Conservation (phyloP, 805 yeast genomes). For the Kodamaea laetipori region DNA sequence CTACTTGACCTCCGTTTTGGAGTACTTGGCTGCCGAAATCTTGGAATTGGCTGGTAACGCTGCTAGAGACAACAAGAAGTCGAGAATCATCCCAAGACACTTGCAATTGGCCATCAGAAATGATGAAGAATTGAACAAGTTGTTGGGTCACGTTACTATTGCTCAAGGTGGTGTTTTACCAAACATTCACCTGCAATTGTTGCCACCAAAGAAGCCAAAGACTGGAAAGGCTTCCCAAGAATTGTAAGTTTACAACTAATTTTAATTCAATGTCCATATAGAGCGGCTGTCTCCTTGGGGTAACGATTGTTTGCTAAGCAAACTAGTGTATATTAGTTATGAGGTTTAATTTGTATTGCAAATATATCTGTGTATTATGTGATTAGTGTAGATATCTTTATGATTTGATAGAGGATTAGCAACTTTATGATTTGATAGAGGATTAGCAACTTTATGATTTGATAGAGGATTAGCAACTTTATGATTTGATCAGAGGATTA, state of each 20-base stretch:
- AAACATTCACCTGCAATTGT: conserved; percentile 51
- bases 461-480: no score
- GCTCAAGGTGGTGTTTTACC: conserved; percentile 58
- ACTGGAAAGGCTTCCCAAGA: conserved; percentile 60
- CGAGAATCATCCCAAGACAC: conserved; percentile 60
- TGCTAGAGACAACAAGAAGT: conserved; percentile 83
- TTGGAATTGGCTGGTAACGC: conserved; percentile 56
- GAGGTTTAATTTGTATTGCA: conserved; percentile 12
- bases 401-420: no score
- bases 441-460: no score
- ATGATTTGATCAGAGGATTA: no score
- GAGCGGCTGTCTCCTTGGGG: conserved; percentile 3
- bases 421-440: no score
- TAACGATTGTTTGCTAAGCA: conserved; percentile 14
- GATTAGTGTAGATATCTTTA: background rate
- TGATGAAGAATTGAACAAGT: conserved; percentile 53
- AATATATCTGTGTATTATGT: conserved; percentile 5
- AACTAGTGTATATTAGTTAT: conserved; percentile 23
- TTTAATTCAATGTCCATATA: conserved; percentile 14
- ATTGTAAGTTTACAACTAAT: conserved; percentile 39
- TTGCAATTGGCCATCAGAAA: conserved; percentile 55
- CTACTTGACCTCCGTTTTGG: conserved; percentile 51
- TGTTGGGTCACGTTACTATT: conserved; percentile 63
- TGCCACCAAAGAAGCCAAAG: conserved; percentile 54
- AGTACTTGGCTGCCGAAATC: conserved; percentile 52